Evolutionary conservation across 2,329 filamentous ascomycete genomes (phyloP).

Genomic region (Neofusicoccum umdonicola): DNA sequence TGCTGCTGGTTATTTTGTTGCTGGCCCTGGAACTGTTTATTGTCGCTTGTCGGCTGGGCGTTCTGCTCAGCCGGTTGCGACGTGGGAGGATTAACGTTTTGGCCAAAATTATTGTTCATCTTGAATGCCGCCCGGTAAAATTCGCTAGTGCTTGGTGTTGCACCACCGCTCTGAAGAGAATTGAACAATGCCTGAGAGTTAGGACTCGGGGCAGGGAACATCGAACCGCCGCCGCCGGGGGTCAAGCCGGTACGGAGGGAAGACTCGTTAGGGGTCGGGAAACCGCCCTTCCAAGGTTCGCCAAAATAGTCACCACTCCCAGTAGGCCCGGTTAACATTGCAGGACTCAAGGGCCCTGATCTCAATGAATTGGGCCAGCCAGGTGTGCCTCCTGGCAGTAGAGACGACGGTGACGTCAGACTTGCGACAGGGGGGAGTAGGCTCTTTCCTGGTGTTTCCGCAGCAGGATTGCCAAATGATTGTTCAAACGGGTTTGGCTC

Average conservation of each 20-base stretch:
- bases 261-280: conserved; percentile 95
- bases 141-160: conserved; percentile 86
- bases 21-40: conserved; percentile 13
- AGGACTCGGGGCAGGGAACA: conserved; percentile 91
- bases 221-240: conserved; percentile 90
- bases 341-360: conserved; percentile 90
- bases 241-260: conserved; percentile 87
- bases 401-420: conserved; percentile 76
- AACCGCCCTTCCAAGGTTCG: conserved; percentile 79
- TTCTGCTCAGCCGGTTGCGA: conserved; percentile 44
- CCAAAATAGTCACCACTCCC: conserved; percentile 78
- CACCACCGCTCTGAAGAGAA: conserved; percentile 73
- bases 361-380: conserved; percentile 82
- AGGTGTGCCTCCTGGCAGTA: conserved; percentile 70
- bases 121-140: conserved; percentile 92
- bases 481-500: conserved; percentile 98
- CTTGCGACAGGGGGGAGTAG: conserved; percentile 87
- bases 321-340: conserved; percentile 86
- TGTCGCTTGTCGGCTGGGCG: conserved; percentile 54
- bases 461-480: conserved; percentile 70
- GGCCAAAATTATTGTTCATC: conserved; percentile 39
- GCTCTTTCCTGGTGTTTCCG: conserved; percentile 76
- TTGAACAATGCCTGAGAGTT: conserved; percentile 82
- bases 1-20: conserved; percentile 47
- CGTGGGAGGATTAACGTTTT: conserved; percentile 40